Percentiles rank a stretch among this genome's conserved stretches.
phyloP scores from a whole-genome alignment of 306 rosid genomes.

The Sechiopsis laciniata region DNA sequence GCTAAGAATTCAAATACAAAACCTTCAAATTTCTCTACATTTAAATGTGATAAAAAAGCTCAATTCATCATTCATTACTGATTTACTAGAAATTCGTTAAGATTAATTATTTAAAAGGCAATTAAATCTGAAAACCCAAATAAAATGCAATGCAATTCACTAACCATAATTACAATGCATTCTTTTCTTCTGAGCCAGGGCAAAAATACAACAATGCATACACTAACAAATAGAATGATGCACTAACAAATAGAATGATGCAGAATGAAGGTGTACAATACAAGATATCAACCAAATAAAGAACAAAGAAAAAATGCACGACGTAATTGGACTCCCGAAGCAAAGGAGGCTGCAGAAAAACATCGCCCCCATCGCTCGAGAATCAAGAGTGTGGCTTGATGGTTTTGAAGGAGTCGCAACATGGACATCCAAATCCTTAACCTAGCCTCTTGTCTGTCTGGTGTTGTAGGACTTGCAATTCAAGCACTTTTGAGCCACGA shows the following conservation, averaged over 20 bases:
- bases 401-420: neutral
- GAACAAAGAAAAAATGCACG: neutral
- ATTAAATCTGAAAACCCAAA: neutral
- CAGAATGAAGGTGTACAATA: neutral
- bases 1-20: no score
- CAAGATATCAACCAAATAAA: constrained; percentile 4
- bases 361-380: neutral
- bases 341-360: neutral
- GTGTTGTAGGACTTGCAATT: constrained; percentile 87
- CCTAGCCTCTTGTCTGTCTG: constrained; percentile 49
- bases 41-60: neutral
- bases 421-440: constrained; percentile 27
- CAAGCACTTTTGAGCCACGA: constrained; percentile 67
- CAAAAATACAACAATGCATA: neutral
- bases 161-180: neutral
- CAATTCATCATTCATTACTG: neutral
- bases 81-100: neutral
- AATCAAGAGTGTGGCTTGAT: neutral
- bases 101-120: neutral
- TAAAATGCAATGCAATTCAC: constrained; percentile 2
- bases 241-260: constrained; percentile 9
- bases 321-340: no score
- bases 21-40: no score
- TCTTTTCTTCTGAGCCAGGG: neutral
- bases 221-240: constrained; percentile 8